Evolutionary conservation across 352 stramenopile genomes (phyloP), one percentile per base, ranked within the genome.

Genomic region (Phytophthora vignae): DNA sequence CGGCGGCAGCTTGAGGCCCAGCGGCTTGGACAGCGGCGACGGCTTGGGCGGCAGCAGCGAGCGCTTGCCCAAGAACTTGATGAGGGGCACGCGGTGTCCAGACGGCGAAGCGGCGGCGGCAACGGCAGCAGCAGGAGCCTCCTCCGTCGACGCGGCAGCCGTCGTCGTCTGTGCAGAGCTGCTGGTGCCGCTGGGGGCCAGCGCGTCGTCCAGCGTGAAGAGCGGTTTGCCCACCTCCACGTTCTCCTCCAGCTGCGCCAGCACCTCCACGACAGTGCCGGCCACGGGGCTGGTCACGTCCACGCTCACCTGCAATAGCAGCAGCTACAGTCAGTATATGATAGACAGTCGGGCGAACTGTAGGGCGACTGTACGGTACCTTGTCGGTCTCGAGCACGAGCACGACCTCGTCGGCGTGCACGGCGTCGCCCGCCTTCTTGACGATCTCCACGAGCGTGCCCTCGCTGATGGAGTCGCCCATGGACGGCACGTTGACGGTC

Each of bases 311-410:
- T 92, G 6, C 31, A 64, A 22, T 4, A 38, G 15, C 15, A 81
- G 73, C 11, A 27, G 42, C 42, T 12, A 50, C 46, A 19, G 46
- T 53, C n/a, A 53, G 46, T n/a, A 48, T n/a, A 52, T 12, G 4
- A 22, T 22, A 33, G 6, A 33, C 29, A 33, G 29, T 33, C 8
- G 29, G 29, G 29, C 5, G 8, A 8, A 33, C 4, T 8, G 9
- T 33, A 8, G 29, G 29, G 29, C 2, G 29, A 33, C 29, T 33
- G 29, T 10, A 8, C n/a, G 12, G 74, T 15, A 99, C 98, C 87
- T 99, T 99, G 78, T 99, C 98, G 1, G 98, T 99, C 87, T 99
- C 98, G 27, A 99, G 86, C 54, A 99, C 91, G n/a, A 98, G 88
- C 12, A 99, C 93, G 33, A 99, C 97, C 53, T 99, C 97, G 83